Evolutionary conservation across 306 rosid genomes (phyloP).

Genomic region (Dalbergia cultrata): DNA sequence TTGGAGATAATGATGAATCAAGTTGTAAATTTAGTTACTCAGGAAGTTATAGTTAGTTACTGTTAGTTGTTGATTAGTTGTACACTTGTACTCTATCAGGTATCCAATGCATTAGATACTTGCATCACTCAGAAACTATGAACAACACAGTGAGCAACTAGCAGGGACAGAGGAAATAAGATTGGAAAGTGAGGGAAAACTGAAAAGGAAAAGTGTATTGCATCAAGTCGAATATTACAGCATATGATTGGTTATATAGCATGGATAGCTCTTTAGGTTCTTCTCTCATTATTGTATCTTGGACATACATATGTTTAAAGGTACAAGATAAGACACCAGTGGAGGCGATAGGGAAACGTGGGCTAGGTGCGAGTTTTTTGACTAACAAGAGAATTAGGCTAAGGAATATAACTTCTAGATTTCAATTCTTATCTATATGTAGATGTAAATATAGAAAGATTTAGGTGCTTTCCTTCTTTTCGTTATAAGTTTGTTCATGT

Average conservation of each 20-base stretch:
- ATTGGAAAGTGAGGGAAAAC: no score
- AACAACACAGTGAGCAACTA: no score
- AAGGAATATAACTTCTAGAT: constrained; percentile 2
- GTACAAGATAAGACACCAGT: not conserved
- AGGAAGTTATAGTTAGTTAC: no score
- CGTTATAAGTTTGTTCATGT: constrained; percentile 14
- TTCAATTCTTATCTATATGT: not conserved
- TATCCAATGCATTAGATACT: not conserved
- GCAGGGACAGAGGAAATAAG: no score
- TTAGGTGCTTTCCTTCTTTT: constrained; percentile 16
- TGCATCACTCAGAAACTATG: no score
- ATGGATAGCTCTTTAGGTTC: not conserved
- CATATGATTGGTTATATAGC: no score
- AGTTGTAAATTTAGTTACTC: no score
- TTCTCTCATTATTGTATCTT: not conserved
- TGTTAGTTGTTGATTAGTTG: no score
- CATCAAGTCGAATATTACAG: no score
- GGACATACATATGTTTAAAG: not conserved
- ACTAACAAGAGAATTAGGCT: constrained; percentile 6
- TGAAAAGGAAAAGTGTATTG: no score
- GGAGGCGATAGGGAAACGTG: not conserved
- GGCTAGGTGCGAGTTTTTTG: not conserved
- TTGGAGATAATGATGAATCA: no score
- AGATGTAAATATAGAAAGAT: not conserved
- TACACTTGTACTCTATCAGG: no score